Conservation (phyloP, 2,329 filamentous ascomycete species). For the Hypoxylon sp. region DNA sequence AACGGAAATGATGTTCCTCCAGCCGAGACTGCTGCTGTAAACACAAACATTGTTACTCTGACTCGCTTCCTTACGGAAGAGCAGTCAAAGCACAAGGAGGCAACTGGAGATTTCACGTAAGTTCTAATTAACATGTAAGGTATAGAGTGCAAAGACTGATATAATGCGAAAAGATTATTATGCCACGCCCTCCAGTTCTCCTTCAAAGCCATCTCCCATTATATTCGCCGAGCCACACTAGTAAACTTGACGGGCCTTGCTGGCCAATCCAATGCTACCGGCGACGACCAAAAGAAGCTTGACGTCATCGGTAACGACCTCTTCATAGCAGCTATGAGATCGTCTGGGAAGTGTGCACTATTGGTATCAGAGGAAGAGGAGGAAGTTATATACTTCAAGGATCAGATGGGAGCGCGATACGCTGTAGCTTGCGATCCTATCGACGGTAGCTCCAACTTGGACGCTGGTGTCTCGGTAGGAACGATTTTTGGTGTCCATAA, state of each 20-base stretch:
- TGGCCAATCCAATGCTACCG: slow-evolving; percentile 93
- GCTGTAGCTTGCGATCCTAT: slow-evolving; percentile 98
- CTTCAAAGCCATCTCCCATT: slow-evolving; percentile 99
- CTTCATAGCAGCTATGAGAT: slow-evolving; percentile 95
- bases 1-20: slow-evolving; percentile 50
- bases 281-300: slow-evolving; percentile 99
- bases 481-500: slow-evolving; percentile 98
- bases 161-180: slow-evolving; percentile 71
- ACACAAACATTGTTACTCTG: slow-evolving; percentile 95
- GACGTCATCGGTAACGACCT: slow-evolving; percentile 99
- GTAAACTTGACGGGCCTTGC: slow-evolving; percentile 97
- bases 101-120: slow-evolving; percentile 98
- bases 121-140: slow-evolving; percentile 53
- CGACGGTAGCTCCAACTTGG: slow-evolving; percentile 96
- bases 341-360: slow-evolving; percentile 89
- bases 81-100: slow-evolving; percentile 92
- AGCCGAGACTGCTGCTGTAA: slow-evolving; percentile 81
- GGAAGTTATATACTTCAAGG: slow-evolving; percentile 87
- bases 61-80: slow-evolving; percentile 97
- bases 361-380: slow-evolving; percentile 99
- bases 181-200: slow-evolving; percentile 99
- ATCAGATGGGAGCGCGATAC: slow-evolving; percentile 83
- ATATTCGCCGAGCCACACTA: slow-evolving; percentile 94
- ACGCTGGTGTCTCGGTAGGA: slow-evolving; percentile 96
- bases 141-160: slow-evolving; percentile 24